Conservation (phyloP, 257 asterid genomes). For the Nicotiana noctiflora region DNA sequence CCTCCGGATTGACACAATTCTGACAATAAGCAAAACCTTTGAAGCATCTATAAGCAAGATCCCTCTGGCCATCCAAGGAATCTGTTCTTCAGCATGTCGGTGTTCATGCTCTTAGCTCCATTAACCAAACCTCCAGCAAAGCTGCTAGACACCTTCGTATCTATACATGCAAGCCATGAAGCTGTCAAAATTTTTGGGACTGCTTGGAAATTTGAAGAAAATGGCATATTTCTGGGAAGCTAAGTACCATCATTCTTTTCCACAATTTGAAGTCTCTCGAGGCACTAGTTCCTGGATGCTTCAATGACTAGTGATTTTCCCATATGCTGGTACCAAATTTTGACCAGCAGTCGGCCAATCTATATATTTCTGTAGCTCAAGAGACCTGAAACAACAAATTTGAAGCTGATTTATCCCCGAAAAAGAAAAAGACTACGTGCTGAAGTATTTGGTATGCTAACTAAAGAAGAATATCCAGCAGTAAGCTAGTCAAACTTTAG, state of each 20-base stretch:
- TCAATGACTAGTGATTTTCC: neutral
- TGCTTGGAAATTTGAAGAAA: neutral
- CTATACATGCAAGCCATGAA: neutral
- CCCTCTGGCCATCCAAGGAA: neutral
- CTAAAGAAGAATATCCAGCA: neutral
- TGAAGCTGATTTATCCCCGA: neutral
- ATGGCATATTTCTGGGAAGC: neutral
- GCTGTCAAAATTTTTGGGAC: neutral
- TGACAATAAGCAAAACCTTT: neutral
- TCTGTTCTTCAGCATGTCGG: neutral
- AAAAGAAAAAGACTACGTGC: no score
- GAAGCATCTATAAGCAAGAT: neutral
- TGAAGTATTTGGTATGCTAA: neutral
- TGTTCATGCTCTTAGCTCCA: neutral
- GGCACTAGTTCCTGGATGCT: neutral
- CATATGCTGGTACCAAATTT: neutral
- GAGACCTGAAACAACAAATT: neutral
- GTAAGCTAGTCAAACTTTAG: neutral
- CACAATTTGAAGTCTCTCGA: neutral
- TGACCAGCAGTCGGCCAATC: neutral
- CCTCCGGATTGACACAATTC: neutral
- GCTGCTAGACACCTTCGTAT: neutral
- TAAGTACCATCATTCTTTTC: neutral
- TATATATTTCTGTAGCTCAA: neutral
- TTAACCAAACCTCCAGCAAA: neutral